Evolutionary conservation across 306 rosid genomes (phyloP).

Genomic region (Ormosia semicastrata): DNA sequence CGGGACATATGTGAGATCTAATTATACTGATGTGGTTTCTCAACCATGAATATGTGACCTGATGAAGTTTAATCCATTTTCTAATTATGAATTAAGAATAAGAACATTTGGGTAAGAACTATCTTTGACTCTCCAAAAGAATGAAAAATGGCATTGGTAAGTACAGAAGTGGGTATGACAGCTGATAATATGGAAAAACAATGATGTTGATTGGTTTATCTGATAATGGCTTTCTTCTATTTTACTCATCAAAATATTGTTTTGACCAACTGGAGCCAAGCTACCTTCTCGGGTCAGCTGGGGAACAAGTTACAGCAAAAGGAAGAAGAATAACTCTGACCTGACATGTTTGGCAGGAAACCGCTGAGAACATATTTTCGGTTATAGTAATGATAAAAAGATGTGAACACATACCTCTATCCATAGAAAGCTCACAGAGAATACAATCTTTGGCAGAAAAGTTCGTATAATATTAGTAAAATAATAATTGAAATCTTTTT

Average conservation of each 20-base stretch:
- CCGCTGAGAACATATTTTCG: not conserved
- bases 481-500: too few relatives aligned
- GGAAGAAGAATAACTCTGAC: not conserved
- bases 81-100: not conserved
- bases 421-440: not conserved
- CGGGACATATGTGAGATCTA: not conserved
- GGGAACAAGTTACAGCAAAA: constrained; percentile 5
- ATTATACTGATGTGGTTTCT: not conserved
- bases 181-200: not conserved
- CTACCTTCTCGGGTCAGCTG: not conserved
- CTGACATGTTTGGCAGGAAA: constrained; percentile 39
- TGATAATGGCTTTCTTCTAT: constrained; percentile 39
- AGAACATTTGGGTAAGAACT: not conserved
- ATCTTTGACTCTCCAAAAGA: not conserved
- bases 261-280: constrained; percentile 43
- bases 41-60: not conserved
- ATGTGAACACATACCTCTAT: not conserved
- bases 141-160: constrained; percentile 20
- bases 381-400: not conserved
- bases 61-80: not conserved
- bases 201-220: constrained; percentile 49
- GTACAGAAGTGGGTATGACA: constrained; percentile 48
- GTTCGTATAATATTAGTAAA: too few relatives aligned
- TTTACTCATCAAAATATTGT: constrained; percentile 41
- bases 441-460: not conserved